Conservation (phyloP, 2,329 filamentous ascomycete genomes). For the Aspergillus unguis region DNA sequence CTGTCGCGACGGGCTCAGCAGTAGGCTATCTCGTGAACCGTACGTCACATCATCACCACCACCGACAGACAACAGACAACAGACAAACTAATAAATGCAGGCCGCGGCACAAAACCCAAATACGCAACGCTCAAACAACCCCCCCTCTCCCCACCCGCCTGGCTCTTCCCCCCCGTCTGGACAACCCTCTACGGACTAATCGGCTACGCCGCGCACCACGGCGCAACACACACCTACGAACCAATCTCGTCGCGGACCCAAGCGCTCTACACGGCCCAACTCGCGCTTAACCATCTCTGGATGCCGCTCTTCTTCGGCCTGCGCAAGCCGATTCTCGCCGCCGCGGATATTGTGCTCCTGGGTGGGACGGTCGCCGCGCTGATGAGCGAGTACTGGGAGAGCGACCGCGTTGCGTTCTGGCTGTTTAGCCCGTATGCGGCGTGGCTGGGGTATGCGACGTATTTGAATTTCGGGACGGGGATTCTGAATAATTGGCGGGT, state of each 20-base stretch:
- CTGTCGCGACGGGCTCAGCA: conserved; percentile 24
- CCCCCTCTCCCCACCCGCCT: conserved; percentile 54
- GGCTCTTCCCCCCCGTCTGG: conserved; percentile 59
- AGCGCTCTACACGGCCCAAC: conserved; percentile 80
- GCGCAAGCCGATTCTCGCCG: conserved; percentile 68
- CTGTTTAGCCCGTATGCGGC: conserved; percentile 75
- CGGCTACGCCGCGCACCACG: conserved; percentile 85
- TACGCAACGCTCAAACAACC: conserved; percentile 44
- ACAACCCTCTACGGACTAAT: conserved; percentile 63
- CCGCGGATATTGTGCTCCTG: conserved; percentile 70
- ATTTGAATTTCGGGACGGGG: conserved; percentile 69
- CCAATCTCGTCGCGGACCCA: conserved; percentile 52
- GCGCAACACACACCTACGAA: conserved; percentile 60
- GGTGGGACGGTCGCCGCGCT: conserved; percentile 70
- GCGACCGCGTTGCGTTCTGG: conserved; percentile 71
- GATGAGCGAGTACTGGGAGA: conserved; percentile 69
- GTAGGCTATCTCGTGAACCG: conserved; percentile 32
- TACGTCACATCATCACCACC: conserved; percentile 10
- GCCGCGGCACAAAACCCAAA: conserved; percentile 33
- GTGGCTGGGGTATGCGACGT: conserved; percentile 86
- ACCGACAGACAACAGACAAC: background rate
- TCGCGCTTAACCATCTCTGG: conserved; percentile 81
- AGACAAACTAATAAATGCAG: conserved; percentile 7
- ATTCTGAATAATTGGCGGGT: conserved; percentile 64
- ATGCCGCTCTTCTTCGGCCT: conserved; percentile 90